Conservation (phyloP, 1,284 basidiomycete species). For the Tylopilus sp. region DNA sequence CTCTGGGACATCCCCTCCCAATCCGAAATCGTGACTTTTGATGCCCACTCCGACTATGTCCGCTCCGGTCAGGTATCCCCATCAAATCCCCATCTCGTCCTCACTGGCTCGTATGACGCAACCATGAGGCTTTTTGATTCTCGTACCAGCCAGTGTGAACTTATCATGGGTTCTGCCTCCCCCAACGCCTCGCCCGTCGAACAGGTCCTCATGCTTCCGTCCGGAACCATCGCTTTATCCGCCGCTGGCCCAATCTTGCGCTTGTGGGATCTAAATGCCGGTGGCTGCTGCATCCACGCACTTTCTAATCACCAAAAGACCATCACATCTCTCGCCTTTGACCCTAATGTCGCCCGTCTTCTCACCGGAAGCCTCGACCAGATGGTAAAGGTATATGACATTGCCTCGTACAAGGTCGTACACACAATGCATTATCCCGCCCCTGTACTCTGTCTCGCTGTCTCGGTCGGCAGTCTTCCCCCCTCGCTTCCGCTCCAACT, state of each 20-base stretch:
- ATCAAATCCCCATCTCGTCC: conserved; percentile 78
- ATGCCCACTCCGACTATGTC: conserved; percentile 91
- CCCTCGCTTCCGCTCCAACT: conserved; percentile 7
- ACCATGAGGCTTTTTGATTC: conserved; percentile 89
- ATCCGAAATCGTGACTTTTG: conserved; percentile 73
- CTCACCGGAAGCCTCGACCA: conserved; percentile 92
- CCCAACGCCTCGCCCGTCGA: conserved; percentile 74
- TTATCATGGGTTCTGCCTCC: conserved; percentile 68
- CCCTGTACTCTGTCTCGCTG: conserved; percentile 86
- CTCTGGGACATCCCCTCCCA: conserved; percentile 97
- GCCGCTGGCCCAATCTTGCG: conserved; percentile 91
- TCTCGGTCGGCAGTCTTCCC: conserved; percentile 55
- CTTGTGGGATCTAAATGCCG: conserved; percentile 94
- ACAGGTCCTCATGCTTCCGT: conserved; percentile 91
- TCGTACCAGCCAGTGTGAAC: conserved; percentile 75
- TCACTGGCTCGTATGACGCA: conserved; percentile 94
- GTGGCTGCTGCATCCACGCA: conserved; percentile 83
- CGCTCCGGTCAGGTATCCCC: conserved; percentile 86
- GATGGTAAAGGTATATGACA: conserved; percentile 98
- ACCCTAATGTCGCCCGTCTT: conserved; percentile 71
- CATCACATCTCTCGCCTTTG: conserved; percentile 84
- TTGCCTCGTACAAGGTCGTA: conserved; percentile 89
- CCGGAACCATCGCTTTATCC: conserved; percentile 82
- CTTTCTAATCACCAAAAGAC: conserved; percentile 98
- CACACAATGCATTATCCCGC: conserved; percentile 99